These are phyloP conservation scores for Blastocystis sp. DNA, from an alignment of 352 stramenopile species.

Conservation along the genomic window DNA sequence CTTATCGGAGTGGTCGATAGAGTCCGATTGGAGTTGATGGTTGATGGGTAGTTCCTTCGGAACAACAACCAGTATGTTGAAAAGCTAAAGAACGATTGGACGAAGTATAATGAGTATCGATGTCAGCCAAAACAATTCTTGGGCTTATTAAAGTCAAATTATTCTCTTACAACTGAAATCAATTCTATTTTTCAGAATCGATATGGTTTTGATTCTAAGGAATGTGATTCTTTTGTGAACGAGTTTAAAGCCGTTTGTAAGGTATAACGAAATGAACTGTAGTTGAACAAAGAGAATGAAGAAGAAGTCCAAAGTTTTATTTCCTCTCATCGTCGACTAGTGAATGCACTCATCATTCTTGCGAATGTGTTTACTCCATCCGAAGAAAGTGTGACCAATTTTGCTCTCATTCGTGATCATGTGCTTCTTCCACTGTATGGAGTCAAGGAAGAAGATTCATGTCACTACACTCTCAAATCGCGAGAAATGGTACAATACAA, in stretches of 20 bases:
- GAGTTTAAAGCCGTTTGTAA: background rate
- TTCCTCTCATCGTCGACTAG: background rate
- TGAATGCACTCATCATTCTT: conserved; percentile 36
- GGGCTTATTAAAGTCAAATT: conserved; percentile 24
- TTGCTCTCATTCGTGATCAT: conserved; percentile 35
- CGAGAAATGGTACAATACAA: conserved; percentile 7
- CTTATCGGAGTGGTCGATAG: conserved; percentile 26
- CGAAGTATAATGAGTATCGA: conserved; percentile 42
- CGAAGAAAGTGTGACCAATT: background rate
- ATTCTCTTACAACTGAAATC: background rate
- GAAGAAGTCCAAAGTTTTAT: background rate
- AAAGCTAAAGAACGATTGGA: conserved; percentile 45
- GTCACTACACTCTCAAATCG: background rate
- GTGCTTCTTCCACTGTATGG: conserved; percentile 22
- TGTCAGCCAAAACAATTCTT: conserved; percentile 48
- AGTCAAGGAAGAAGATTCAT: background rate
- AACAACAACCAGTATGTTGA: conserved; percentile 28
- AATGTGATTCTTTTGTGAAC: conserved; percentile 23
- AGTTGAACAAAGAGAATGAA: background rate
- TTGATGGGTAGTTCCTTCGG: conserved; percentile 1
- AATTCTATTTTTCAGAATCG: conserved; percentile 46
- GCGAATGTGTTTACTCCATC: conserved; percentile 13
- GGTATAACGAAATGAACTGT: background rate
- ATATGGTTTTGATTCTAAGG: background rate
- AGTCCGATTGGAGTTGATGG: background rate